phyloP scores from a whole-genome alignment of 176 grass and related monocot species.

The Ensete ventricosum region DNA sequence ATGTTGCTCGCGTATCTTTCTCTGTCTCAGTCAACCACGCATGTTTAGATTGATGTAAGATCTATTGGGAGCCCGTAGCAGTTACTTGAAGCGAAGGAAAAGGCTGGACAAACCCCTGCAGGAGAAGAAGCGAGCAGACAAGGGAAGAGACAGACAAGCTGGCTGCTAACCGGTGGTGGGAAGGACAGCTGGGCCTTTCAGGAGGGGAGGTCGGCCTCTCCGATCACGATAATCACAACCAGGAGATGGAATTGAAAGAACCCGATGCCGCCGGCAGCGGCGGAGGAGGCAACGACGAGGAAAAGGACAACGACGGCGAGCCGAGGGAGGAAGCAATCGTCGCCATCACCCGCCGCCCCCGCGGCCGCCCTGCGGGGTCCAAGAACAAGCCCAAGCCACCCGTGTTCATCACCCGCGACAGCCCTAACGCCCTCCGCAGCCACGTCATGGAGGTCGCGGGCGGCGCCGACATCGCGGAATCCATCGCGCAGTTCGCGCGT shows the following conservation, averaged over 20 bases:
- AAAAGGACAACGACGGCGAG: background rate
- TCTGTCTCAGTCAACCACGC: background rate
- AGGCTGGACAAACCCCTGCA: background rate
- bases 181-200: background rate
- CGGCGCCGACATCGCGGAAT: constrained; percentile 42
- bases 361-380: constrained; percentile 38
- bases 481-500: constrained; percentile 40
- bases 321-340: constrained; percentile 19
- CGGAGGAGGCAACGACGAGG: background rate
- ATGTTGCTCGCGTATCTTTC: background rate
- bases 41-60: background rate
- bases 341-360: constrained; percentile 26
- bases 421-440: constrained; percentile 50
- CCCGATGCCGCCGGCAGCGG: background rate
- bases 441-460: constrained; percentile 49
- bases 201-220: background rate
- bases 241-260: background rate
- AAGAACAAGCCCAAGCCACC: constrained; percentile 66
- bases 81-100: no score
- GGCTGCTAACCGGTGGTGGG: constrained; percentile 2
- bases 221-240: background rate
- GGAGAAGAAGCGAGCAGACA: background rate
- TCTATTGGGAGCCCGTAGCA: background rate
- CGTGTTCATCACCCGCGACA: constrained; percentile 46
- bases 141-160: background rate